Evolutionary conservation across 225 moss, liverwort and hornwort species (phyloP).

Genomic region (Physcomitrellopsis africana): DNA sequence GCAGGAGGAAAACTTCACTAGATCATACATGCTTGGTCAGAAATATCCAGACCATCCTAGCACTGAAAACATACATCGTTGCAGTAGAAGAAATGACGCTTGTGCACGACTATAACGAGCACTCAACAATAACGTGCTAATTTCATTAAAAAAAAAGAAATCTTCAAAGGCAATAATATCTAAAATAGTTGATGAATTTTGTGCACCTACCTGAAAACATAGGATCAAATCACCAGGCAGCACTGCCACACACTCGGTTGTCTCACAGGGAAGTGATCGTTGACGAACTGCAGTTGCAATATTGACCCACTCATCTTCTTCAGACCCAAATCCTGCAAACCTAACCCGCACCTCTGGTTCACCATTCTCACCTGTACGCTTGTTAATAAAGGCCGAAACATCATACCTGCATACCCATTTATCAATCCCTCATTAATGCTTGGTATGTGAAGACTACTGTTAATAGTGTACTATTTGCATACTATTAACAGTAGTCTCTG

Average conservation of each 20-base stretch:
- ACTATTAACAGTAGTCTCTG: background rate
- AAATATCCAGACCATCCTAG: slow-evolving; percentile 15
- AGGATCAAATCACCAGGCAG: slow-evolving; percentile 93
- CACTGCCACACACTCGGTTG: slow-evolving; percentile 96
- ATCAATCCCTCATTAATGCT: slow-evolving; percentile 20
- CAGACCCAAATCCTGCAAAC: slow-evolving; percentile 95
- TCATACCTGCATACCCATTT: slow-evolving; percentile 71
- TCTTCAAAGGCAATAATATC: background rate
- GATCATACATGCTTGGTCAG: slow-evolving; percentile 16
- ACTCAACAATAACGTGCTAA: too few species aligned
- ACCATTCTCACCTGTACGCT: slow-evolving; percentile 65
- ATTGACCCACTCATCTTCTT: slow-evolving; percentile 99
- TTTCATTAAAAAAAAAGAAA: too few species aligned
- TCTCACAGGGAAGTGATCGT: slow-evolving; percentile 95
- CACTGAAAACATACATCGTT: slow-evolving; percentile 16
- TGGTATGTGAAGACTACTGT: slow-evolving; percentile 5
- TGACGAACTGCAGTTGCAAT: slow-evolving; percentile 85
- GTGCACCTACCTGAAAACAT: slow-evolving; percentile 81
- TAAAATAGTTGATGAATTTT: slow-evolving; percentile 5
- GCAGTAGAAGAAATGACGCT: background rate
- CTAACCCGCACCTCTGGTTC: slow-evolving; percentile 94
- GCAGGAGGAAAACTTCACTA: slow-evolving; percentile 12
- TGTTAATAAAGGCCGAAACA: slow-evolving; percentile 88
- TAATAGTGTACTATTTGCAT: background rate
- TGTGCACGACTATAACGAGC: background rate